Evolutionary conservation across 768 basidiomycete species (phyloP), one percentile per base, ranked within the genome.

Genomic region (Steccherinum ochraceum): DNA sequence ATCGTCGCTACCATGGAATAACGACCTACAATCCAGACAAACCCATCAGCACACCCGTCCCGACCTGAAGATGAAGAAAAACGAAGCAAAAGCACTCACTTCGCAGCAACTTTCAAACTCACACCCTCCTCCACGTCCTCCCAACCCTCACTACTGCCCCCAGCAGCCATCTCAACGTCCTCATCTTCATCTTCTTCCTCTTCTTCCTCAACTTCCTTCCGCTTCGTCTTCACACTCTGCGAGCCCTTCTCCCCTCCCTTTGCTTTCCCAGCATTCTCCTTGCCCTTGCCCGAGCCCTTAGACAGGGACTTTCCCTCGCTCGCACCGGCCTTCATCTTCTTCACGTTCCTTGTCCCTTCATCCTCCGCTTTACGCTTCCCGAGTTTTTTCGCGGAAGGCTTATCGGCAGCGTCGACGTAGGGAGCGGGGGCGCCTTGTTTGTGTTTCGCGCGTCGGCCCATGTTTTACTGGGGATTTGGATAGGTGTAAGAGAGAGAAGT

Each of bases 371-470:
- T 91, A 40, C 89, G 83, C 64, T 91, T 91, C 39, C 84, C 84
- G 12, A 80, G 71, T 54, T 78, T 81, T 68, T 82, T 84, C 2
- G 72, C 64, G 2, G 77, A 73, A 3, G 67, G 62, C 3, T 21
- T 59, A 16, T 24, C 45, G 5, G 61, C 18, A 0, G 61, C 57
- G 12, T 80, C 73, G 5, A 48, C 60, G 24, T 88, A 59, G 24
- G 88, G 77, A 51, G 72, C 73, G 0, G 90, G 90, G 11, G 82
- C 73, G 1, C 71, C 76, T 66, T 93, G 91, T 70, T 93, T 93
- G 69, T 86, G 83, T 67, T 87, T 90, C 58, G 89, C 79, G 55
- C 89, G 81, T 62, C 90, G 80, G 54, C 91, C 91, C 91, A 93
- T 93, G 46, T 43, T 59, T 53, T 30, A 42, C 16, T 35, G 30